These are phyloP conservation scores for Geotrichum ghanense DNA, from an alignment of 805 yeast species.

Conservation along the genomic window DNA sequence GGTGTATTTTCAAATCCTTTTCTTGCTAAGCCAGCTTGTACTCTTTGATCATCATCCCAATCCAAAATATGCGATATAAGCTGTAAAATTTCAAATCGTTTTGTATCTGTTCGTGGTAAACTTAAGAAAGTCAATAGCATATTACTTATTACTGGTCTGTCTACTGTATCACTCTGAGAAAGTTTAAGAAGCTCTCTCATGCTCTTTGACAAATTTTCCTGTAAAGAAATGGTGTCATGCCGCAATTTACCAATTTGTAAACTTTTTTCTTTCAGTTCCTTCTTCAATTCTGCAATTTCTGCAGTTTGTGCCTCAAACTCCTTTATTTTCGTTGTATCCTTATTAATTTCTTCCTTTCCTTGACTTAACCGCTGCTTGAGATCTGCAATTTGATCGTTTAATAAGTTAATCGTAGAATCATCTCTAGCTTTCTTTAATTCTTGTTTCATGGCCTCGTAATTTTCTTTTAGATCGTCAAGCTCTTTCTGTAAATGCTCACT, in stretches of 20 bases:
- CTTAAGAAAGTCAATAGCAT: slow-evolving; percentile 74
- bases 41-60: slow-evolving; percentile 62
- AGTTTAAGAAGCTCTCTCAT: slow-evolving; percentile 71
- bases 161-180: slow-evolving; percentile 65
- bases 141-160: slow-evolving; percentile 80
- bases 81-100: slow-evolving; percentile 84
- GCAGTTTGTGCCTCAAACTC: slow-evolving; percentile 26
- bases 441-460: slow-evolving; percentile 25
- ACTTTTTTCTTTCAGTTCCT: slow-evolving; percentile 56
- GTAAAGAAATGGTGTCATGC: slow-evolving; percentile 86
- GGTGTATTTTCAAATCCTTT: slow-evolving; percentile 1
- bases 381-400: slow-evolving; percentile 7
- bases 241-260: slow-evolving; percentile 79
- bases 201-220: slow-evolving; percentile 94
- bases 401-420: background rate
- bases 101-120: slow-evolving; percentile 85
- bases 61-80: slow-evolving; percentile 70
- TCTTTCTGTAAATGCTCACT: slow-evolving; percentile 17
- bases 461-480: slow-evolving; percentile 12
- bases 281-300: slow-evolving; percentile 32
- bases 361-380: slow-evolving; percentile 11
- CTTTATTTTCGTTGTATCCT: slow-evolving; percentile 16
- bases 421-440: slow-evolving; percentile 10
- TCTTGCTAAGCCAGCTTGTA: slow-evolving; percentile 23
- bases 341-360: slow-evolving; percentile 13